A percentile compares a stretch with the other conserved stretches of the same genome.
Evolutionary conservation across 2,329 filamentous ascomycete genomes (phyloP).

Genomic region (Dactylellina parvicollis): DNA sequence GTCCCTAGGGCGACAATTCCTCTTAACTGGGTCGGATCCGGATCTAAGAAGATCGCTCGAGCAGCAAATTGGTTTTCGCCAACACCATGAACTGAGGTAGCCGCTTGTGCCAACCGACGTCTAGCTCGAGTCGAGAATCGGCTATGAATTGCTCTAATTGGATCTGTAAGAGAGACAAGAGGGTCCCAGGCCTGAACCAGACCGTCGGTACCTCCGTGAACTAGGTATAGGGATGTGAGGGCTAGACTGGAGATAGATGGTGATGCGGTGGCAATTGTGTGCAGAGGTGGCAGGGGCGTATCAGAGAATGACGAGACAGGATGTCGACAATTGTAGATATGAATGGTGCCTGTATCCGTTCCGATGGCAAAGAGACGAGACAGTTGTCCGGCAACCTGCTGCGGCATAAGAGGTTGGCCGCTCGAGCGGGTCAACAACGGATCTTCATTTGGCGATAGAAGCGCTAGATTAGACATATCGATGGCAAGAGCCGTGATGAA

Average conservation of each 20-base stretch:
- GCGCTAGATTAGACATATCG: slow-evolving; percentile 78
- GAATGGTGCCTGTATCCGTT: slow-evolving; percentile 77
- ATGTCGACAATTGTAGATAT: slow-evolving; percentile 86
- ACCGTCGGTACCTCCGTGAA: slow-evolving; percentile 93
- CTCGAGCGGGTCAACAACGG: slow-evolving; percentile 67
- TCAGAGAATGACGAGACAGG: slow-evolving; percentile 65
- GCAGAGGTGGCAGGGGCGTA: slow-evolving; percentile 70
- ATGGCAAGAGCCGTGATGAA: slow-evolving; percentile 77
- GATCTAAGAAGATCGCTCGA: slow-evolving; percentile 84
- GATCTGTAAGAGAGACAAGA: slow-evolving; percentile 79
- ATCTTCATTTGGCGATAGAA: slow-evolving; percentile 79
- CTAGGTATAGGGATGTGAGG: slow-evolving; percentile 83
- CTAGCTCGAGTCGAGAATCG: slow-evolving; percentile 83
- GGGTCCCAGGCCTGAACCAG: slow-evolving; percentile 97
- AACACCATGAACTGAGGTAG: slow-evolving; percentile 70
- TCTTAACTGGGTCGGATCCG: slow-evolving; percentile 83
- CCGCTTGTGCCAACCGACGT: slow-evolving; percentile 71
- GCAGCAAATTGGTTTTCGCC: slow-evolving; percentile 82
- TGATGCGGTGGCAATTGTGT: slow-evolving; percentile 87
- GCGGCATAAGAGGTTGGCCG: slow-evolving; percentile 56
- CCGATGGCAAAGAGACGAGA: slow-evolving; percentile 83
- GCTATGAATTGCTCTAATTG: slow-evolving; percentile 86
- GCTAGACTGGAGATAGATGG: slow-evolving; percentile 85
- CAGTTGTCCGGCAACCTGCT: slow-evolving; percentile 84
- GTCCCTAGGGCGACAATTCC: slow-evolving; percentile 88